Base-by-base conservation (phyloP, 202 grass and related monocot species). In the Digitaria exilis region DNA sequence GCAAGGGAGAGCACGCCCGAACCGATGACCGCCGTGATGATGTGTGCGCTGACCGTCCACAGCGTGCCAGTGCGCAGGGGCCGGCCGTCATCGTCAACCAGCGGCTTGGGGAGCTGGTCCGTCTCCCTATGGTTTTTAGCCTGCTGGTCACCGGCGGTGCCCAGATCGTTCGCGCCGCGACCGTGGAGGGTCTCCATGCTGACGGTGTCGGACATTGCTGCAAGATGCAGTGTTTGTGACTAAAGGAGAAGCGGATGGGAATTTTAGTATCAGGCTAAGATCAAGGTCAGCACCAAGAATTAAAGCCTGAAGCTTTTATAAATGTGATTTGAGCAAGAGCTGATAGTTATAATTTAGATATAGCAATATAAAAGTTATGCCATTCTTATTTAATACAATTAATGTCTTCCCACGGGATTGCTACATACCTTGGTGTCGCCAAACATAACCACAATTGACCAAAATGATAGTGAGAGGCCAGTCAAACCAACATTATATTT, bases 1-100 rank as follows among this genome's bases (percentile, higher is more conserved):
- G 91, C 94, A 2, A 97, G 84, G 13, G 94, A 94, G 17, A 93
- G 94, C 77, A 97, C 91, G 1, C 94, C 94, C 1, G 90, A 93
- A 49, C 94, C 91, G 54, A 97, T 88, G 24, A 93, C 91, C 0
- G 94, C 88, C 42, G 90, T 93, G 78, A 96, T 37, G 31, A 57
- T 57, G 54, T 60, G 57, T 25, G 57, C 57, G 25, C 57, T 60
- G 10, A 25, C 57, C 57, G 57, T 67, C 35, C 35, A 69, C 21
- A 63, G 0, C 21, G 65, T 69, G 39, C 65, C 65, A 5, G 35
- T 69, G 65, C 65, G 65, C 65, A 15, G 37, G 21, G 65, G 65
- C 65, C 65, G 35, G n/a, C 65, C 65, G 37, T 69, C 65, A 4
- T 69, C 65, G 21, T 69, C 65, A 1, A 69, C 65, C 0, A 43